Conservation (phyloP, 345 rosid species). For the Salix dunnii region DNA sequence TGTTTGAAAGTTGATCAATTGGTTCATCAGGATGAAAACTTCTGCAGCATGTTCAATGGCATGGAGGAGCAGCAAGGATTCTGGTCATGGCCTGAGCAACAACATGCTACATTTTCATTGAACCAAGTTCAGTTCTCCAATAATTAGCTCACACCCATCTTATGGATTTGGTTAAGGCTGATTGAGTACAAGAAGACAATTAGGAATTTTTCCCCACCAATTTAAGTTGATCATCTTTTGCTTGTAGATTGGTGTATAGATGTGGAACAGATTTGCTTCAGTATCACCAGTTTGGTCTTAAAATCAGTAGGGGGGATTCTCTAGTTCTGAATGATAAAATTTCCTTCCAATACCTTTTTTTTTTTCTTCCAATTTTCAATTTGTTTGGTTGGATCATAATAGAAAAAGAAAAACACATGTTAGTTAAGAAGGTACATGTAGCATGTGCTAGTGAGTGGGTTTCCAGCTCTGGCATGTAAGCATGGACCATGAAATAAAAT, state of each 20-base stretch:
- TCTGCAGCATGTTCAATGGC: conserved; percentile 62
- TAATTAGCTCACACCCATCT: not conserved
- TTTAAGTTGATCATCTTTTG: conserved; percentile 15
- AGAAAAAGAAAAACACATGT: conserved; percentile 10
- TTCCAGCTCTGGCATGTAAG: conserved; percentile 61
- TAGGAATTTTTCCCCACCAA: conserved; percentile 8
- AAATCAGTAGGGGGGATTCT: conserved; percentile 25
- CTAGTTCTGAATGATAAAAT: conserved; percentile 25
- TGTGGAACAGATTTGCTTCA: conserved; percentile 31
- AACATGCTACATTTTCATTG: conserved; percentile 47
- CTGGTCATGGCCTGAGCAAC: conserved; percentile 78
- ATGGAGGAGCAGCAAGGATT: conserved; percentile 68
- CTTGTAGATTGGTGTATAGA: conserved; percentile 34
- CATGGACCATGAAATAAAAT: conserved; percentile 45
- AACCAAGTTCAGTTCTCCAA: conserved; percentile 23
- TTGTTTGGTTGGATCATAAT: conserved; percentile 36
- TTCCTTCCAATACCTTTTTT: conserved; percentile 28
- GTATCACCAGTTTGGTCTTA: conserved; percentile 10
- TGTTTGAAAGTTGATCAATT: conserved; percentile 45
- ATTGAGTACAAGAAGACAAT: not conserved
- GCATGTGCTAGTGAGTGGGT: conserved; percentile 65
- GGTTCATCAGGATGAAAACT: conserved; percentile 50
- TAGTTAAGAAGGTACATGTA: conserved; percentile 50
- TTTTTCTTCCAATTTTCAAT: conserved; percentile 11
- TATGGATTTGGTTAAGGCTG: too few relatives aligned